Base-by-base conservation (phyloP, 179 eudicot genomes). In the Actinidia polygama region DNA sequence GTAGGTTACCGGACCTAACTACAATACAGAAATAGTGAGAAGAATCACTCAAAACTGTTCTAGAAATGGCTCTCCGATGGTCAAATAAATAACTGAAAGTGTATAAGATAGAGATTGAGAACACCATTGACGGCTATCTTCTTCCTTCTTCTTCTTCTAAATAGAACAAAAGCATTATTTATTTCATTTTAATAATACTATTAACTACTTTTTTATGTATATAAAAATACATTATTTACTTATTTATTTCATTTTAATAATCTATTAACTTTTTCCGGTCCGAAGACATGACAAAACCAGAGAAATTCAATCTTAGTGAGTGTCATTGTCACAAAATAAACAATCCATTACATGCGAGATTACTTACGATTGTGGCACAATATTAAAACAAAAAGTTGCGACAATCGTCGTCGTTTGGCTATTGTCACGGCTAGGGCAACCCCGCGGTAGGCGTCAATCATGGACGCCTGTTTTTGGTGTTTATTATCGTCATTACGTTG, bases 251-350 rank as follows among this genome's bases (percentile, higher is more conserved):
- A n/a, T n/a, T n/a, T n/a, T n/a, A n/a, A n/a, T n/a, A n/a, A n/a
- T n/a, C n/a, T 1, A 18, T 16, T 57, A 58, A 51, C 50, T 14
- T 66, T 83, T 83, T 61, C 72, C 57, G 51, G 24, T 78, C 78
- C 23, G 30, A 78, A 18, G 40, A 78, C 24, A 54, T 47, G 83
- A 83, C 79, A 79, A 71, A n/a, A 55, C 49, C 73, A 79, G 79
- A 53, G 72, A 79, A 73, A 79, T 72, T 83, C 64, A 67, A 49
- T 79, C 73, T 53, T 73, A 63, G 82, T 78, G 82, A 83, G 82
- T 64, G 82, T 83, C 85, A 83, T 75, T 73, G 16, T 83, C 85
- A 47, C 21, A 21, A 79, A 21, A 83, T 83, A 73, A 83, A 73
- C 71, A 61, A 79, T 9, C 12, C 18, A 83, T 55, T 77, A 16